A percentile compares a stretch with the other conserved stretches of the same genome.
Conservation (phyloP, 768 basidiomycete species). For the Tricholoma hemisulphureum region DNA sequence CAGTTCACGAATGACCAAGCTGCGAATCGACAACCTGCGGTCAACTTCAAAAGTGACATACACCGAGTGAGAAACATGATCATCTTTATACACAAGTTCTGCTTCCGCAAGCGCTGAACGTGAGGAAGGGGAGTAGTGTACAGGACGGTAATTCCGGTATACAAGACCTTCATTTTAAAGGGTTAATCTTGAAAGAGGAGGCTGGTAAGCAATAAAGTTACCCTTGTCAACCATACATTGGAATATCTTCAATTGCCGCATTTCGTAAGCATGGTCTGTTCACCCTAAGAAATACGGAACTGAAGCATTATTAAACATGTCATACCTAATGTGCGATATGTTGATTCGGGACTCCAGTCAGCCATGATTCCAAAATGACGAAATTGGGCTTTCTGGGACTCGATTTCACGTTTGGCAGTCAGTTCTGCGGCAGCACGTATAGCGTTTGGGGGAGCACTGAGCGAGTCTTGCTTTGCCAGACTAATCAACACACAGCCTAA, state of each 20-base stretch:
- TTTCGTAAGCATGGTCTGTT: constrained; percentile 82
- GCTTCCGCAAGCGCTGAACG: constrained; percentile 93
- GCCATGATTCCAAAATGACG: constrained; percentile 86
- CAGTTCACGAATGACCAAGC: constrained; percentile 29
- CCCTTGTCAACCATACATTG: constrained; percentile 86
- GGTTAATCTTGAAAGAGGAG: not conserved
- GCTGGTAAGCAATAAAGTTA: constrained; percentile 20
- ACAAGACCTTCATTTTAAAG: constrained; percentile 59
- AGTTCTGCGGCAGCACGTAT: constrained; percentile 71
- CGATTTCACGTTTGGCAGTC: constrained; percentile 73
- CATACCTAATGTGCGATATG: constrained; percentile 85
- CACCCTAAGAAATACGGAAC: not conserved
- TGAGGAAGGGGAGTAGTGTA: constrained; percentile 94
- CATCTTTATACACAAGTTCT: constrained; percentile 86
- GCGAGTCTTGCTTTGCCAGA: constrained; percentile 50
- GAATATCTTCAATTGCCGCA: constrained; percentile 83
- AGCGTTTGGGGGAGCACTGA: constrained; percentile 49
- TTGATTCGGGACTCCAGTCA: constrained; percentile 70
- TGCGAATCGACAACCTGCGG: constrained; percentile 16
- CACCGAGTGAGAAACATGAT: constrained; percentile 84
- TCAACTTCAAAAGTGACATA: constrained; percentile 80
- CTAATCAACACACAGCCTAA: not conserved
- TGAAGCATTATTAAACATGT: not conserved
- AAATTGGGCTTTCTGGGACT: constrained; percentile 77
- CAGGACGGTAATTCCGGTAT: constrained; percentile 83